Base-by-base conservation (phyloP, 2,329 filamentous ascomycete genomes). In the Colletotrichum filicis region DNA sequence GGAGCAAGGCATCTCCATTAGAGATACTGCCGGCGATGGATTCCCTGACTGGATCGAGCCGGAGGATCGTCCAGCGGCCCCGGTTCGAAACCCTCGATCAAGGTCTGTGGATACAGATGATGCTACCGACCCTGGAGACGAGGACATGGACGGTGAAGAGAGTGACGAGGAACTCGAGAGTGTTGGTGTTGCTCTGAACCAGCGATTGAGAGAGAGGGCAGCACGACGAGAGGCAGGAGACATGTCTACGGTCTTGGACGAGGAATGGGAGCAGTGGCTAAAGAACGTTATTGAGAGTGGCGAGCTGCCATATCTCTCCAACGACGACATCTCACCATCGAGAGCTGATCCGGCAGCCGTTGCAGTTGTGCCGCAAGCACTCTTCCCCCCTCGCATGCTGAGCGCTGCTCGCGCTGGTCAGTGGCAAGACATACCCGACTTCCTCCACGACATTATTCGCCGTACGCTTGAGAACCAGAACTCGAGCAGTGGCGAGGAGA, bases 261-360 rank as follows among this genome's bases (percentile, higher is more conserved):
- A 92, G 74, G 91, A 92, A 77, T 94, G 91, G 91, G 92, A 94
- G 80, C 91, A 93, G 80, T 94, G 92, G 89, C 84, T 94, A 73
- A 94, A 94, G 81, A 91, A 92, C 77, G 91, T 89, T 56, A 88
- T 92, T 61, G 92, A 94, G 78, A 86, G 88, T 6, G 92, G 91
- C 72, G 84, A 88, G 68, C 82, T 91, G 49, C 83, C 86, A 22
- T 84, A 85, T 62, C 78, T 88, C 30, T 82, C 84, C 5, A 71
- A 59, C 64, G 84, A 86, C 59, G 84, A 86, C 58, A 83, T 66
- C 84, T 85, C 72, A 75, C 79, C 63, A 74, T 77, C 76, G 65
- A 79, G 76, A 77, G 81, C 80, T 76, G 79, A 80, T 78, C 82
- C 76, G 79, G 76, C 74, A 16, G 77, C 42, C 0, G 42, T 53